Evolutionary conservation across 2,329 filamentous ascomycete species (phyloP), one percentile per base, ranked within the genome.

Genomic region (Neospermospora avenae): DNA sequence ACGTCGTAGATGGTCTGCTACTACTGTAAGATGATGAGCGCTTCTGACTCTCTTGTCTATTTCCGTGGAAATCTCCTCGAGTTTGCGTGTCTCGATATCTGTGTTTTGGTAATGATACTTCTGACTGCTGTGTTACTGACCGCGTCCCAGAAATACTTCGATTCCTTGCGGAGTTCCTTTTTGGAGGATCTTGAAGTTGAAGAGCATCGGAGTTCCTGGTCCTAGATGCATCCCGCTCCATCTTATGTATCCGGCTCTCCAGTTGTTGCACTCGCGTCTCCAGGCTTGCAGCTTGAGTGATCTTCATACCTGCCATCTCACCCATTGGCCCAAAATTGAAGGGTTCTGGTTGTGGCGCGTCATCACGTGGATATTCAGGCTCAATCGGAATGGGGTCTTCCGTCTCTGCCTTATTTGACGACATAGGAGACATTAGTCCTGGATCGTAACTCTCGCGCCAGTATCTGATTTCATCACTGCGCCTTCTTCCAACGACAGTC

Each of bases 391-490:
- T 71, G n/a, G 63, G 64, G 6, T 71, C 67, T 18, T 69, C 74
- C 2, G 68, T 69, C 24, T 78, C 75, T n/a, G 76, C 74, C 20
- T 72, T 72, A 45, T 75, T 72, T 2, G 81, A 82, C 3, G 81
- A 81, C 34, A 80, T 72, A 0, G 82, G 81, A 6, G 83, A 84
- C 57, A 80, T 69, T 54, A 80, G 75, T 1, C 77, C 77, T 0
- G 77, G 77, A 48, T 80, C 80, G 63, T 84, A 84, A 63, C 84
- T 86, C 67, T 83, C 80, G 61, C 85, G 78, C 84, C 84, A 87
- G 67, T 84, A 84, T 13, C 82, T 80, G 41, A 87, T 85, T 70
- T 88, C 85, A 58, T 85, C 83, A 68, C 83, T 87, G 31, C 84
- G 80, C 37, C 83, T 79, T 45, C 84, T 78, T 3, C 71, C 60